Percentiles rank a stretch among this genome's conserved stretches.
phyloP scores from a whole-genome alignment of 345 rosid genomes.

The Psidium friedrichsthalianum region DNA sequence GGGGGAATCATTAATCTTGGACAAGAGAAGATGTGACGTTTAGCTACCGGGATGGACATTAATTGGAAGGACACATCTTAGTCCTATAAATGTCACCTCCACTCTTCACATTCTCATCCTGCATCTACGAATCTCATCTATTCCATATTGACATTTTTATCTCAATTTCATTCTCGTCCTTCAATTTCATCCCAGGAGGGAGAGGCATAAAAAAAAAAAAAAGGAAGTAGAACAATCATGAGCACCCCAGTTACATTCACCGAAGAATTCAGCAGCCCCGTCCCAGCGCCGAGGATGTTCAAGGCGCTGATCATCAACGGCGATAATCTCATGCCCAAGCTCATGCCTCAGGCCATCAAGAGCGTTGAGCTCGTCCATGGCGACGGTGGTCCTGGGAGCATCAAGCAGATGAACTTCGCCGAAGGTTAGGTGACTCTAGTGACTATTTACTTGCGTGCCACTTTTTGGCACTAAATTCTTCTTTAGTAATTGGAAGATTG shows the following conservation, averaged over 20 bases:
- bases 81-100: neutral
- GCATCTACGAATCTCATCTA: neutral
- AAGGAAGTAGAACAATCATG: neutral
- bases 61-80: neutral
- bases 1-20: neutral
- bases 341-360: constrained; percentile 19
- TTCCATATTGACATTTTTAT: neutral
- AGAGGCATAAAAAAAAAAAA: neutral
- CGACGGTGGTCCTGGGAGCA: constrained; percentile 33
- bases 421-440: constrained; percentile 4
- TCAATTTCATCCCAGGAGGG: neutral
- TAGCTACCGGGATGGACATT: neutral
- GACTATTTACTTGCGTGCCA: neutral
- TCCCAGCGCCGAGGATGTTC: constrained; percentile 22
- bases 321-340: constrained; percentile 17
- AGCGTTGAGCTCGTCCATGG: constrained; percentile 21
- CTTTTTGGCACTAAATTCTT: neutral
- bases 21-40: neutral
- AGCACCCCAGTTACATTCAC: constrained; percentile 11
- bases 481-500: neutral
- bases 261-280: constrained; percentile 3
- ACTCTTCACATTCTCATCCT: neutral
- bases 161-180: neutral
- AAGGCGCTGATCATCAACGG: constrained; percentile 16
- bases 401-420: constrained; percentile 15